Evolutionary conservation across 2,329 filamentous ascomycete species (phyloP), one percentile per base, ranked within the genome.

Genomic region (Cercospora zeina): DNA sequence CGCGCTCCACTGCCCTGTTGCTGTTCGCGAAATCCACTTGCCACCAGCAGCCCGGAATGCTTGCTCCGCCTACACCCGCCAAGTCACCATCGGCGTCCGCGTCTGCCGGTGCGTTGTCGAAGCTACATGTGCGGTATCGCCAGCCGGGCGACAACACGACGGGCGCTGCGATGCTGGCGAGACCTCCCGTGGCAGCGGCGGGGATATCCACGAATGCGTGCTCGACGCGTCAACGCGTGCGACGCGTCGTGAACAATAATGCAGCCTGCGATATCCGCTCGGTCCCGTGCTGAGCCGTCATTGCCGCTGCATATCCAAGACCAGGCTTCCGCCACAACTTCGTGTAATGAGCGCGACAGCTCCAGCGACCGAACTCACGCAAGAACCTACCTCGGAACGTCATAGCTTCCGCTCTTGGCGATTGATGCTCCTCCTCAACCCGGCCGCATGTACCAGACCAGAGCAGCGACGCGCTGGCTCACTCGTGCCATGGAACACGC

Each of bases 261-360:
- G 31, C 31, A 2, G 45, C 24, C 16, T 47, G 49, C 42, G 27
- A 27, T 53, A 24, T 37, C 33, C 56, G 56, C 56, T 37, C 56
- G 30, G 56, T 51, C 42, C 54, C 45, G 56, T 10, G 56, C 56
- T 51, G 56, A 51, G 19, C 56, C 37, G 53, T 39, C 37, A 59
- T 39, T 53, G 45, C 56, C 47, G 45, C 24, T 39, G 7, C 45
- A 31, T 19, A 39, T 16, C 24, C 33, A 59, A 16, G 7, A 34
- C 56, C 55, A 58, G 30, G 55, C 55, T 59, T 59, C 42, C 56
- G 56, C 56, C 56, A 34, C 56, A 51, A 59, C 56, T 59, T 59
- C 56, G 56, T 47, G 21, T 27, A 34, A 51, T 24, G 30, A 39
- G 16, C 31, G 9, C 54, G 3, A 59, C 56, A 50, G 45, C 42